Conservation (phyloP, 768 basidiomycete species). For the Mycena leptocephala region DNA sequence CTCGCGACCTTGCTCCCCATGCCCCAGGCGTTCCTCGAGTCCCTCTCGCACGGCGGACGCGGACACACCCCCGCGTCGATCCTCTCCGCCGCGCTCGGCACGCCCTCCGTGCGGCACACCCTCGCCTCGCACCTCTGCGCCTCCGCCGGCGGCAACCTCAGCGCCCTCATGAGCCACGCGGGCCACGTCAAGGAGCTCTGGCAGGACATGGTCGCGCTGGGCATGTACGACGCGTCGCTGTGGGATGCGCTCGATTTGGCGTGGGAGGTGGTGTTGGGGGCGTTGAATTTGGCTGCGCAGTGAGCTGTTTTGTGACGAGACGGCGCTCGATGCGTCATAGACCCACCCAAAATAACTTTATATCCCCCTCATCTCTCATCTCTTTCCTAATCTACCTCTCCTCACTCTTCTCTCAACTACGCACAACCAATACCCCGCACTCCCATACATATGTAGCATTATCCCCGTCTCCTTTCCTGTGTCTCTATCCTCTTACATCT, state of each 20-base stretch:
- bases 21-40: constrained; percentile 28
- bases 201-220: constrained; percentile 69
- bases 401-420: no score
- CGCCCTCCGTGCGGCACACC: constrained; percentile 47
- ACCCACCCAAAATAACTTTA: no score
- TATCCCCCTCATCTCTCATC: no score
- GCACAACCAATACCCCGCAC: no score
- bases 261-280: constrained; percentile 68
- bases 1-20: constrained; percentile 61
- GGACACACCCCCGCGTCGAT: constrained; percentile 17
- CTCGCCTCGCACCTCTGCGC: constrained; percentile 50
- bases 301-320: no score
- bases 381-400: no score
- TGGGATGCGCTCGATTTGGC: constrained; percentile 70
- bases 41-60: constrained; percentile 4
- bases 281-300: constrained; percentile 56
- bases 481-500: no score
- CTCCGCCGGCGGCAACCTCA: constrained; percentile 40
- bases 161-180: constrained; percentile 52
- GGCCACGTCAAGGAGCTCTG: constrained; percentile 67
- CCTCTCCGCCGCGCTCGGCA: constrained; percentile 44
- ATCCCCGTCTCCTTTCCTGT: no score
- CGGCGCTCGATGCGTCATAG: no score
- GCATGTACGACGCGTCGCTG: constrained; percentile 64
- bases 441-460: no score